Conservation (phyloP, 805 yeast species). For the Isabelozyma rhagii region DNA sequence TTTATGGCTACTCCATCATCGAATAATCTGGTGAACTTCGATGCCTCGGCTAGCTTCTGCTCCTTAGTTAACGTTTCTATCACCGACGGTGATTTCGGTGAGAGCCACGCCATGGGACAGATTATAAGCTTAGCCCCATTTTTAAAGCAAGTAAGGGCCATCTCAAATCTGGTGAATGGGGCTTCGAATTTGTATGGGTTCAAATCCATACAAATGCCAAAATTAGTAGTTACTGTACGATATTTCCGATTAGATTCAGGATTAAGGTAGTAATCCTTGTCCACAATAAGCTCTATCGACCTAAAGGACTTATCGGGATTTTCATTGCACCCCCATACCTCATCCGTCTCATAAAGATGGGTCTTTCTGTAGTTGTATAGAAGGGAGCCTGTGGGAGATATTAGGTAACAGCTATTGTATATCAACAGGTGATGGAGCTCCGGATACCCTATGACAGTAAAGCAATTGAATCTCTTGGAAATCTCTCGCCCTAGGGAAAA, state of each 20-base stretch:
- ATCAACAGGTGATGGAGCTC: constrained; percentile 42
- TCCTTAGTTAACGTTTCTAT: constrained; percentile 12
- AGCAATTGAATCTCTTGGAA: constrained; percentile 51
- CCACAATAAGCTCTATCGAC: constrained; percentile 39
- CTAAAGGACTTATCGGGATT: constrained; percentile 57
- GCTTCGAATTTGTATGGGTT: constrained; percentile 84
- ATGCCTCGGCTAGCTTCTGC: constrained; percentile 8
- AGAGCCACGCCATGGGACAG: constrained; percentile 88
- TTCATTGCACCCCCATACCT: constrained; percentile 73
- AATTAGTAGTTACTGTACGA: constrained; percentile 33
- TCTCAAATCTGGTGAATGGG: constrained; percentile 73
- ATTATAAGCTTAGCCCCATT: constrained; percentile 55
- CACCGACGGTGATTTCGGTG: constrained; percentile 44
- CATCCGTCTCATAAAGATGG: constrained; percentile 75
- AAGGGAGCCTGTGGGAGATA: constrained; percentile 55
- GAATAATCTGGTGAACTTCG: constrained; percentile 3
- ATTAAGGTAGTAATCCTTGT: constrained; percentile 13
- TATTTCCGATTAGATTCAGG: constrained; percentile 18
- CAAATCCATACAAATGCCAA: constrained; percentile 94
- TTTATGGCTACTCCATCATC: not conserved
- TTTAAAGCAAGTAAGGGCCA: constrained; percentile 49
- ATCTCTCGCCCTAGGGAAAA: constrained; percentile 55
- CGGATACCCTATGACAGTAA: constrained; percentile 81
- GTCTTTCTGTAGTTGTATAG: constrained; percentile 72
- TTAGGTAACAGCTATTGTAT: constrained; percentile 71